Conservation (phyloP, 148 eudicot species). For the Cornus controversa region DNA sequence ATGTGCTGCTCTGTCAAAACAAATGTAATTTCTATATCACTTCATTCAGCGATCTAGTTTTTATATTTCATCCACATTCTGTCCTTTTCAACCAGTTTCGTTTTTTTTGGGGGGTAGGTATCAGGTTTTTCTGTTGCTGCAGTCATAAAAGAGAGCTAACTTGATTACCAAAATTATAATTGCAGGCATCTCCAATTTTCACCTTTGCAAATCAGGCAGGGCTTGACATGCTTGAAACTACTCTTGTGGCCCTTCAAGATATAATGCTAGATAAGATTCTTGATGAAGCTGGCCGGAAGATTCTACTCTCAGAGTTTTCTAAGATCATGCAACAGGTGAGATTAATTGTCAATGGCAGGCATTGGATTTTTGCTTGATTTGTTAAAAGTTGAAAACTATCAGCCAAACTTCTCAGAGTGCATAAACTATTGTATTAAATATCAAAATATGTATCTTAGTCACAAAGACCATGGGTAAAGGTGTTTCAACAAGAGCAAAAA, state of each 20-base stretch:
- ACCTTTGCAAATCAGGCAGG: constrained; percentile 70
- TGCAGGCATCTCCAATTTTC: constrained; percentile 57
- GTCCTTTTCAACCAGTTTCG: too few species aligned
- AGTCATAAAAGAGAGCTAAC: background rate
- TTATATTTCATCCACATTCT: background rate
- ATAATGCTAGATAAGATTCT: constrained; percentile 60
- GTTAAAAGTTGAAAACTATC: background rate
- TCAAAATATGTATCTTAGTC: background rate
- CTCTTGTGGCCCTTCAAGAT: constrained; percentile 62
- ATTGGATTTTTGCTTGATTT: background rate
- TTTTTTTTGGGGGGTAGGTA: background rate
- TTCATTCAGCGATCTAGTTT: background rate
- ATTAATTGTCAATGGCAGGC: background rate
- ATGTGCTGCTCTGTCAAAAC: constrained; percentile 60
- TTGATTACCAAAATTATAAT: background rate
- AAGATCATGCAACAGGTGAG: constrained; percentile 62
- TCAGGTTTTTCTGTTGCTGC: background rate
- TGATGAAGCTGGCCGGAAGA: constrained; percentile 55
- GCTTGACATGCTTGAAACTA: constrained; percentile 69
- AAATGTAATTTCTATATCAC: constrained; percentile 18
- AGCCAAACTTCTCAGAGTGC: background rate
- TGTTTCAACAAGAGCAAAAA: background rate
- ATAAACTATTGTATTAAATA: background rate
- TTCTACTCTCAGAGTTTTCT: constrained; percentile 47
- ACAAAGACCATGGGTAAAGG: background rate